Base-by-base conservation (phyloP, 2,329 filamentous ascomycete species). In the Phialocephala subalpina region DNA sequence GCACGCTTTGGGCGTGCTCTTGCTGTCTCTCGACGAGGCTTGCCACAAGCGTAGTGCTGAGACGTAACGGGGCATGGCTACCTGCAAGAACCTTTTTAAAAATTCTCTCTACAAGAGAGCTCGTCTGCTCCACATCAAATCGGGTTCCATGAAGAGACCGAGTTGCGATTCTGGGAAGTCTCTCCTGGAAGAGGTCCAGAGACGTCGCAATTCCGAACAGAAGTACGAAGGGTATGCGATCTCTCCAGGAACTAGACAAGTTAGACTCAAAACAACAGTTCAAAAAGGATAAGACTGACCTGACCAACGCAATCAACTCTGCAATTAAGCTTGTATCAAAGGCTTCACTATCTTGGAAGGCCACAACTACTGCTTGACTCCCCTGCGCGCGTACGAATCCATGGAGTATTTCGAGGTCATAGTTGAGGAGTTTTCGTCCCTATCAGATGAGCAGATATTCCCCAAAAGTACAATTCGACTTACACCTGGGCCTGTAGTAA, bases 151-250 rank as follows among this genome's bases (percentile, higher is more conserved):
- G 82, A 1, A 96, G 82, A 66, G 85, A 85, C 58, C 88, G 87
- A 67, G 90, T 87, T 1, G 90, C 89, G 16, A 86, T 86, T 74
- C 90, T 90, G 33, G 92, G 83, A 20, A 96, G 80, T 18, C 92
- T 86, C 60, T 91, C 89, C 74, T 94, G 90, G 66, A 96, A 90
- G 38, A 93, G 86, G 69, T 95, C 92, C 38, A 94, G 87, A 1
- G 92, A 94, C 0, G 93, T 96, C 33, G 92, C 92, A 63, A 97
- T 86, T 49, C 92, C 92, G 72, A 96, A 92, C 1, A 97, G 81
- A 0, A 94, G 81, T 1, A 91, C 87, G 69, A 96, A 94, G 0
- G 90, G 90, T 56, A 96, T 91, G 27, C 91, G 89, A 70, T 92
- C 87, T 9, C 87, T 84, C 91, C 92, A 96, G 47, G 84, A 86